Percentiles rank a stretch among this genome's conserved stretches.
phyloP scores from a whole-genome alignment of 805 yeast species.

The Zygosaccharomyces lentus region DNA sequence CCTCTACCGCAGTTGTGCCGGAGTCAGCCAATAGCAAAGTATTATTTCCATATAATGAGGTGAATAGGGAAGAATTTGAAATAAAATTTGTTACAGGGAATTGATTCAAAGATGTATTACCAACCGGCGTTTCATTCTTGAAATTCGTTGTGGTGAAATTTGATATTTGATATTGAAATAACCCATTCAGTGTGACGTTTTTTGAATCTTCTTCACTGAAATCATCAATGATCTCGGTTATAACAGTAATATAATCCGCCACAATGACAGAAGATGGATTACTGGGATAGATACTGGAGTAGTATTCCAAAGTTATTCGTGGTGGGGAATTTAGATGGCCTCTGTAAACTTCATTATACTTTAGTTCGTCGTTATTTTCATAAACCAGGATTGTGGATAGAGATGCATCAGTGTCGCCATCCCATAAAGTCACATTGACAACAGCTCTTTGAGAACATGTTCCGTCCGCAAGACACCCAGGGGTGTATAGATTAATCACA shows the following conservation, averaged over 20 bases:
- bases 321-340: slow-evolving; percentile 60
- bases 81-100: slow-evolving; percentile 36
- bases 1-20: slow-evolving; percentile 38
- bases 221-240: slow-evolving; percentile 45
- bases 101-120: slow-evolving; percentile 46
- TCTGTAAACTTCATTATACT: slow-evolving; percentile 70
- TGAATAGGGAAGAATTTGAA: slow-evolving; percentile 19
- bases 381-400: slow-evolving; percentile 45
- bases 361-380: slow-evolving; percentile 75
- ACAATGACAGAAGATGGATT: slow-evolving; percentile 45
- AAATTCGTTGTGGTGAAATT: slow-evolving; percentile 50
- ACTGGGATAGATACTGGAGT: slow-evolving; percentile 31
- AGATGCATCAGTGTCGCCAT: slow-evolving; percentile 37
- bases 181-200: slow-evolving; percentile 55
- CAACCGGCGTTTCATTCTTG: slow-evolving; percentile 36
- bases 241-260: slow-evolving; percentile 60
- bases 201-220: slow-evolving; percentile 31
- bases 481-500: slow-evolving; percentile 70
- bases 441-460: slow-evolving; percentile 70
- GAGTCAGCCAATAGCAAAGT: slow-evolving; percentile 49
- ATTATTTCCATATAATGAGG: slow-evolving; percentile 38
- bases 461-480: slow-evolving; percentile 71
- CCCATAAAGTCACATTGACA: slow-evolving; percentile 66
- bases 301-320: slow-evolving; percentile 41
- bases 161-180: slow-evolving; percentile 73